These are phyloP conservation scores for Candida endomychidarum DNA, from an alignment of 805 yeast species.

Conservation along the genomic window DNA sequence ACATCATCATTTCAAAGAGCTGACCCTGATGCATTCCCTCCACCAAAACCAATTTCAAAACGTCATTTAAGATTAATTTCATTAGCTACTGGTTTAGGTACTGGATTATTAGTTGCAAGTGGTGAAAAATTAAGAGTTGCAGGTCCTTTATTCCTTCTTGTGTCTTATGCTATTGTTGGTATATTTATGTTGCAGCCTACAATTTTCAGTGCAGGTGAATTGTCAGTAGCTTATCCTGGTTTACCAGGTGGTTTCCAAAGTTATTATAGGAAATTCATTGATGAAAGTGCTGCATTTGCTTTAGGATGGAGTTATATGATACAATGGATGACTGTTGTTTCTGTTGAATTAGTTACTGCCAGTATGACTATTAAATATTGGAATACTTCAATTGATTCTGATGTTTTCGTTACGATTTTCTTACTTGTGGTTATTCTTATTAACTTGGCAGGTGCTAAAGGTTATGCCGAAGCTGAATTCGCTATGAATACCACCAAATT, in stretches of 20 bases:
- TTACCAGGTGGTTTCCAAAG: conserved; percentile 65
- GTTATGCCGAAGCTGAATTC: conserved; percentile 47
- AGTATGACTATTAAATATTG: conserved; percentile 61
- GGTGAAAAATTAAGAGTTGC: conserved; percentile 37
- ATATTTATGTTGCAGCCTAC: conserved; percentile 36
- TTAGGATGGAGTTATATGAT: conserved; percentile 63
- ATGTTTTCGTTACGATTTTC: conserved; percentile 57
- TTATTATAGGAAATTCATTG: conserved; percentile 53
- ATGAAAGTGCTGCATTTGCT: conserved; percentile 58
- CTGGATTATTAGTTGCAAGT: conserved; percentile 44
- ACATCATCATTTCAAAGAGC: conserved; percentile 30
- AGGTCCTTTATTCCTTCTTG: conserved; percentile 35
- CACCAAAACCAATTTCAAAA: conserved; percentile 21
- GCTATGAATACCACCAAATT: conserved; percentile 38
- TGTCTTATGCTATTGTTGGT: conserved; percentile 37
- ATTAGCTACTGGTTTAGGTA: conserved; percentile 40
- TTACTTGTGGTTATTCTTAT: conserved; percentile 45
- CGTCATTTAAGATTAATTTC: conserved; percentile 32
- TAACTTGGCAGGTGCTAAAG: conserved; percentile 47
- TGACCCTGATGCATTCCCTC: conserved; percentile 16
- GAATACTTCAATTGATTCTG: conserved; percentile 49
- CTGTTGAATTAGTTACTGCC: conserved; percentile 65
- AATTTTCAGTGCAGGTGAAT: conserved; percentile 43
- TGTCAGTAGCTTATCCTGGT: conserved; percentile 59
- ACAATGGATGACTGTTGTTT: conserved; percentile 62